Evolutionary conservation across 306 rosid genomes (phyloP), one percentile per base, ranked within the genome.

Genomic region (Lagenaria siceraria): DNA sequence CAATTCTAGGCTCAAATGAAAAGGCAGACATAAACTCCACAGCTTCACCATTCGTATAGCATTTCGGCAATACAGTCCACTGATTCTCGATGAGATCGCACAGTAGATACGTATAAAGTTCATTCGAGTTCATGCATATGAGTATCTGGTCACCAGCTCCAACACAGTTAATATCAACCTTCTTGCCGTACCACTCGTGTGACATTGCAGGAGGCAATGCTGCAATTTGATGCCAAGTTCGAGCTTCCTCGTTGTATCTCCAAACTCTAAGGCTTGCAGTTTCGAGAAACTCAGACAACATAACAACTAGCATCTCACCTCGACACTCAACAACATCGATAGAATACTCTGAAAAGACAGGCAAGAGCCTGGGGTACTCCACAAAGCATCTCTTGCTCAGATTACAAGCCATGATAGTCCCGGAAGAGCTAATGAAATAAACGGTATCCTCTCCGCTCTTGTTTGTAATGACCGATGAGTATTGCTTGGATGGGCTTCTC

Each of bases 1-100:
- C 98, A 56, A 95, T 92, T 84, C 98, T 86, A 2, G 98, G 98
- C 88, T 95, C 91, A 61, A 95, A 89, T 21, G 97, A 86, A 81
- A 92, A 89, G 22, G 97, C 95, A 79, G 97, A 92, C 97, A 90
- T 87, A 80, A 95, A 95, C 82, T 92, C 93, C 12, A 87, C 59
- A 75, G 87, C 86, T 83, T 85, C 87, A 46, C 98, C 97, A 75
- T 88, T 83, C 11, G 88, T 74, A 81, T 78, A 81, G 79, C 97
- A 92, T 21, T 84, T 89, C 10, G 93, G 93, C 83, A 95, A 86
- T 78, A 89, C 93, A 56, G 75, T 63, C 98, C 98, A 95, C 22
- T 81, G 84, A 80, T 90, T 87, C 74, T 83, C 80, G 65, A 48
- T 83, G 84, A 92, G 78, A 80, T 92, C 93, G 82, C 90, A 95